Percentiles rank a stretch among this genome's conserved stretches.
phyloP scores from a whole-genome alignment of 2,329 filamentous ascomycete genomes.

The Biscogniauxia marginata region DNA sequence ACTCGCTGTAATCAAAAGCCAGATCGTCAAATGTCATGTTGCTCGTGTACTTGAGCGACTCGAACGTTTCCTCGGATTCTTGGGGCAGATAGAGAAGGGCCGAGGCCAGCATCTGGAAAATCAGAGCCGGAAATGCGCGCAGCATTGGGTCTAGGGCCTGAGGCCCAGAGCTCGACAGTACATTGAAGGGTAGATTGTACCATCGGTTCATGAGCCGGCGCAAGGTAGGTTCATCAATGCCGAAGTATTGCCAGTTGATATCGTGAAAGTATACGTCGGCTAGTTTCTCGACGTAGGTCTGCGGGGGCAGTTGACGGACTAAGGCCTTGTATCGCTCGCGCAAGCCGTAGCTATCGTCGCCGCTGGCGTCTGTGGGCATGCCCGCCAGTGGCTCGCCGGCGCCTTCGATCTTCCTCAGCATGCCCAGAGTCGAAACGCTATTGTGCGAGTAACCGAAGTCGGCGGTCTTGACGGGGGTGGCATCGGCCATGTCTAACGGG shows the following conservation, averaged over 20 bases:
- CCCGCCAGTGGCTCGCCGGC: slow-evolving; percentile 36
- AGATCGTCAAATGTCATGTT: slow-evolving; percentile 61
- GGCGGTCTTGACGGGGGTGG: slow-evolving; percentile 42
- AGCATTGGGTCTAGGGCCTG: slow-evolving; percentile 50
- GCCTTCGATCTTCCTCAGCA: slow-evolving; percentile 55
- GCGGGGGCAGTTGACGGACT: slow-evolving; percentile 56
- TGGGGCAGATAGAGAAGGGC: slow-evolving; percentile 53
- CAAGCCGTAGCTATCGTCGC: slow-evolving; percentile 40
- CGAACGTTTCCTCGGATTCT: slow-evolving; percentile 47
- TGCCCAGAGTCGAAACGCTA: slow-evolving; percentile 50
- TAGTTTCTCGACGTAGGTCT: slow-evolving; percentile 53
- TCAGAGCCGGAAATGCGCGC: slow-evolving; percentile 56
- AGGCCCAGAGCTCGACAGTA: slow-evolving; percentile 49
- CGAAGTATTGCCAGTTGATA: slow-evolving; percentile 59
- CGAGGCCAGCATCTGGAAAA: slow-evolving; percentile 58
- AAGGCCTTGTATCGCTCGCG: slow-evolving; percentile 59
- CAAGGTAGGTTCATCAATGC: slow-evolving; percentile 54
- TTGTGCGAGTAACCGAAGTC: slow-evolving; percentile 54
- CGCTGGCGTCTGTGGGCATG: slow-evolving; percentile 30
- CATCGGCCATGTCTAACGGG: slow-evolving; percentile 28
- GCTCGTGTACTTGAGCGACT: slow-evolving; percentile 56
- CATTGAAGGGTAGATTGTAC: slow-evolving; percentile 52
- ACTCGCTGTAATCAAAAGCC: slow-evolving; percentile 60
- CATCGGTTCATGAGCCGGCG: slow-evolving; percentile 51
- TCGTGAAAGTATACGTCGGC: slow-evolving; percentile 54